Evolutionary conservation across 2,329 filamentous ascomycete species (phyloP), one percentile per base, ranked within the genome.

Genomic region (Verticillium longisporum): DNA sequence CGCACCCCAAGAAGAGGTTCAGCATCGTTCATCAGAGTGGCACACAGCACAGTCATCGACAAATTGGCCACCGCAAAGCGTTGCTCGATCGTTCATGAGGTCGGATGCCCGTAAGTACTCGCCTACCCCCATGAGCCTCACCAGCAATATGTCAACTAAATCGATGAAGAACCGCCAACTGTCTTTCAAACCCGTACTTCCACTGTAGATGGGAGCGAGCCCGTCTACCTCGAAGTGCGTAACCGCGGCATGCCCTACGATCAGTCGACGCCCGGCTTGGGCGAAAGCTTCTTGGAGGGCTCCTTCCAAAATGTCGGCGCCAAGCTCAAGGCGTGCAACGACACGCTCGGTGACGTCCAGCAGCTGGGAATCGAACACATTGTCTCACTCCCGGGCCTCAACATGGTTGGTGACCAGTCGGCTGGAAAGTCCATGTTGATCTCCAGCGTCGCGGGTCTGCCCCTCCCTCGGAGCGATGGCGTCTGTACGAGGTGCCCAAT

Each of bases 321-420:
- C n/a, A 80, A 85, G 55, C 75, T 89, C 1, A 89, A 88, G 58
- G 79, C 83, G 0, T 84, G 87, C 57, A 87, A 91, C 2, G 80
- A 89, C 56, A 84, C 84, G 0, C 81, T 92, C 0, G 84, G 84
- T 3, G 83, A 88, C 56, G 81, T 97, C 0, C 85, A 91, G 58
- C 81, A 87, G 6, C 80, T 94, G 0, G 90, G 89, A 0, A 86
- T 96, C 0, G 86, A 89, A 57, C 84, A 89, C 18, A 83, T 86
- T 4, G 83, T 91, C 0, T 83, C 85, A 0, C 77, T 96, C 0
- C 91, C 92, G 0, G 91, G 92, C 66, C 86, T 96, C 10, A 89
- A 94, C 6, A 84, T 96, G 0, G 86, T 96, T 0, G 92, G 92
- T 0, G 92, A 96, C 57, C 92, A 97, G 68, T 90, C 86, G 0